Conservation (phyloP, 345 rosid species). For the Rhodamnia argentea region DNA sequence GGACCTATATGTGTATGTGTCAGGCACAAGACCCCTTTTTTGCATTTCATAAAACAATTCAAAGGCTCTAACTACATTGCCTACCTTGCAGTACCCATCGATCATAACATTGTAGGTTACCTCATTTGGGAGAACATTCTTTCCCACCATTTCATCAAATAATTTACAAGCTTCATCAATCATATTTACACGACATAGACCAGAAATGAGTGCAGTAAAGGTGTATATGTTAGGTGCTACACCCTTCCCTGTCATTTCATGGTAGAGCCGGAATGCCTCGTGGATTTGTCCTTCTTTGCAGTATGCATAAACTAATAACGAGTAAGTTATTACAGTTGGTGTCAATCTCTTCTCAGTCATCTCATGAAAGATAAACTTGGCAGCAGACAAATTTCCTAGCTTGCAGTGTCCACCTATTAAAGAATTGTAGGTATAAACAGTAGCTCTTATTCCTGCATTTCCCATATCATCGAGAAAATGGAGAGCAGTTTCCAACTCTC, state of each 20-base stretch:
- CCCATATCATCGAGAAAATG: constrained; percentile 44
- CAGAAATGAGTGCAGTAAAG: constrained; percentile 58
- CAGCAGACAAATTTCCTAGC: constrained; percentile 44
- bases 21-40: constrained; percentile 61
- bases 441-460: constrained; percentile 29
- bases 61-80: constrained; percentile 51
- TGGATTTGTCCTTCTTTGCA: constrained; percentile 47
- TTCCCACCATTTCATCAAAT: constrained; percentile 54
- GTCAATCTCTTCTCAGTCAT: constrained; percentile 43
- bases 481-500: constrained; percentile 46
- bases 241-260: constrained; percentile 81
- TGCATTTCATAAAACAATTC: constrained; percentile 57
- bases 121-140: constrained; percentile 51
- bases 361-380: constrained; percentile 41
- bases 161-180: constrained; percentile 42
- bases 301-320: constrained; percentile 65
- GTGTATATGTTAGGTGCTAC: constrained; percentile 58
- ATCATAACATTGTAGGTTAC: constrained; percentile 85
- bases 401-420: constrained; percentile 74
- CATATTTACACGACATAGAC: constrained; percentile 52
- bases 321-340: constrained; percentile 74
- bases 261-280: constrained; percentile 59
- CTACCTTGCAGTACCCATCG: constrained; percentile 56
- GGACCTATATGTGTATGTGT: constrained; percentile 74
- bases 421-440: constrained; percentile 74